These are phyloP conservation scores for Fusarium kyushuense DNA, from an alignment of 2,329 filamentous ascomycete genomes.

Conservation along the genomic window DNA sequence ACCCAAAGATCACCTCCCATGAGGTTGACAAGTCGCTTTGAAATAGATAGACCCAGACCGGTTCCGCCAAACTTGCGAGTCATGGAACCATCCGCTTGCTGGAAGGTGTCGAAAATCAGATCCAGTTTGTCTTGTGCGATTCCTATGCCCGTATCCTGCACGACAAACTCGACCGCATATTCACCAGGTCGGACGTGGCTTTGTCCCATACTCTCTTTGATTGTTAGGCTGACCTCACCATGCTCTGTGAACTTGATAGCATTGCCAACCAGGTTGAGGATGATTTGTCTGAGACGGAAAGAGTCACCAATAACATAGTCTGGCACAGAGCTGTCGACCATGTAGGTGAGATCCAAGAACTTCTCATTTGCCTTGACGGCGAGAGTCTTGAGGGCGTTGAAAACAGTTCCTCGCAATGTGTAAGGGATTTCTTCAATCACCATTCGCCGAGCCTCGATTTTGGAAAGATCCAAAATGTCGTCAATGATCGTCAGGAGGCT, in stretches of 20 bases:
- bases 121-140: conserved; percentile 96
- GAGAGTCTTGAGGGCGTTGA: conserved; percentile 95
- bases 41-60: conserved; percentile 92
- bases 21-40: conserved; percentile 91
- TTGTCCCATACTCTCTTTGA: conserved; percentile 74
- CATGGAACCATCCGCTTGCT: conserved; percentile 96
- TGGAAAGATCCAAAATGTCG: conserved; percentile 78
- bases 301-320: conserved; percentile 97
- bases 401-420: conserved; percentile 91
- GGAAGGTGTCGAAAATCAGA: conserved; percentile 98
- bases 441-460: conserved; percentile 96
- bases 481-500: conserved; percentile 98
- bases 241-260: conserved; percentile 99
- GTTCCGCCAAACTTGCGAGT: conserved; percentile 97
- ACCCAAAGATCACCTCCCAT: conserved; percentile 99
- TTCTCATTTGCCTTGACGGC: conserved; percentile 99
- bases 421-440: conserved; percentile 98
- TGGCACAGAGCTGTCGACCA: conserved; percentile 91
- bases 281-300: conserved; percentile 95
- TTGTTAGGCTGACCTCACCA: conserved; percentile 95
- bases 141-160: conserved; percentile 95
- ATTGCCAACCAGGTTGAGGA: conserved; percentile 96
- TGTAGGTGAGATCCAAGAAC: conserved; percentile 90
- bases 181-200: conserved; percentile 76
- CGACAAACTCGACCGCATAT: conserved; percentile 95